Conservation (phyloP, 2,329 filamentous ascomycete genomes). For the Ilyonectria destructans region DNA sequence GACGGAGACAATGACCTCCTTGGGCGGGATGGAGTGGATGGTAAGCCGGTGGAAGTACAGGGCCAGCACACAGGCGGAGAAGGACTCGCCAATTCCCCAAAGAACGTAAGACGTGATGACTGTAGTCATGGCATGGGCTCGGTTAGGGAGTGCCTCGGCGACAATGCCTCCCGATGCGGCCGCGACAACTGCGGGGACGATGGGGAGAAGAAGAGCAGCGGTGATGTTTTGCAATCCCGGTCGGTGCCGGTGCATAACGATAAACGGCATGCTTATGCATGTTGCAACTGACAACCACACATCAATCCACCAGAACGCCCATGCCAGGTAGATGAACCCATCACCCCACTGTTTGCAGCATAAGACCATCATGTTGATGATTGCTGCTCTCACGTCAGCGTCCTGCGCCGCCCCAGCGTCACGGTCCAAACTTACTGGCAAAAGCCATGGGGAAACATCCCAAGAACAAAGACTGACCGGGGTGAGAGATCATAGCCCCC, state of each 20-base stretch:
- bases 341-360: conserved; percentile 76
- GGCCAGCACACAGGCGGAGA: conserved; percentile 75
- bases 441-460: conserved; percentile 80
- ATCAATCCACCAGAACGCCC: conserved; percentile 74
- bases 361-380: conserved; percentile 76
- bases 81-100: conserved; percentile 74
- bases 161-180: conserved; percentile 77
- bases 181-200: conserved; percentile 77
- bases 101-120: conserved; percentile 78
- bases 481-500: conserved; percentile 76
- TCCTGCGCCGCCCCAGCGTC: not conserved
- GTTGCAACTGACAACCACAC: conserved; percentile 66
- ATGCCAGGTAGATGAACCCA: conserved; percentile 70
- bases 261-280: conserved; percentile 71
- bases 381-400: conserved; percentile 55
- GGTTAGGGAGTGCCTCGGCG: conserved; percentile 71
- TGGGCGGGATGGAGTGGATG: conserved; percentile 76
- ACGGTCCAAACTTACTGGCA: conserved; percentile 60
- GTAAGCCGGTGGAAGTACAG: conserved; percentile 81
- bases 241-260: conserved; percentile 66
- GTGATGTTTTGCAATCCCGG: conserved; percentile 72
- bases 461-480: conserved; percentile 78
- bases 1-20: conserved; percentile 78
- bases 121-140: conserved; percentile 72
- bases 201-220: conserved; percentile 76